phyloP scores from a whole-genome alignment of 352 stramenopile genomes.

The Phytophthora hibernalis region DNA sequence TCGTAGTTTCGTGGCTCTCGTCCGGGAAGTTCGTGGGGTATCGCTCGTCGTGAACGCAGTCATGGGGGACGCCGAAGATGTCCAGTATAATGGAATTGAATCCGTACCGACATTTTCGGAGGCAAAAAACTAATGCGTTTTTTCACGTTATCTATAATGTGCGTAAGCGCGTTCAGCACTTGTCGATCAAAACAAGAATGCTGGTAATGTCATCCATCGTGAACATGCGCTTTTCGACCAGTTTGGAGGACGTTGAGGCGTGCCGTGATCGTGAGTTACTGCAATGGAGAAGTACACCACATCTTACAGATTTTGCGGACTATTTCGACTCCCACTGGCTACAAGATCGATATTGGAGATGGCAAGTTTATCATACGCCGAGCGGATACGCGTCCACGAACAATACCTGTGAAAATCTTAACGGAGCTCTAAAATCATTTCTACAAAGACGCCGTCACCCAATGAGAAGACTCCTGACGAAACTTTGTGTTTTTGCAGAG shows the following conservation, averaged over 20 bases:
- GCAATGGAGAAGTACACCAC: not conserved
- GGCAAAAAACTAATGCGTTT: no score
- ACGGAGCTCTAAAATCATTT: slow-evolving; percentile 6
- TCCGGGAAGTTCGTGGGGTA: not conserved
- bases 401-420: slow-evolving; percentile 5
- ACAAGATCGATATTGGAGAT: not conserved
- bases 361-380: slow-evolving; percentile 2
- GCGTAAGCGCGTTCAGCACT: slow-evolving; percentile 2
- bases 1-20: not conserved
- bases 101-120: not conserved
- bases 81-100: not conserved
- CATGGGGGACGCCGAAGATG: not conserved
- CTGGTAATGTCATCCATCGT: slow-evolving; percentile 2
- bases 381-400: slow-evolving; percentile 1
- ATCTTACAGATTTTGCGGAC: not conserved
- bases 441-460: not conserved
- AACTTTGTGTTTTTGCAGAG: slow-evolving; percentile 2
- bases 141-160: slow-evolving; percentile 16
- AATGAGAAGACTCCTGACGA: not conserved
- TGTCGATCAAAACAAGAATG: not conserved
- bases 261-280: not conserved
- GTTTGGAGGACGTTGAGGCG: not conserved
- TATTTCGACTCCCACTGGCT: slow-evolving; percentile 9
- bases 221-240: not conserved
- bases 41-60: not conserved